Percentiles rank a stretch among this genome's conserved stretches.
Conservation (phyloP, 192 early-diverging fungal genomes). For the Diversispora epigaea region DNA sequence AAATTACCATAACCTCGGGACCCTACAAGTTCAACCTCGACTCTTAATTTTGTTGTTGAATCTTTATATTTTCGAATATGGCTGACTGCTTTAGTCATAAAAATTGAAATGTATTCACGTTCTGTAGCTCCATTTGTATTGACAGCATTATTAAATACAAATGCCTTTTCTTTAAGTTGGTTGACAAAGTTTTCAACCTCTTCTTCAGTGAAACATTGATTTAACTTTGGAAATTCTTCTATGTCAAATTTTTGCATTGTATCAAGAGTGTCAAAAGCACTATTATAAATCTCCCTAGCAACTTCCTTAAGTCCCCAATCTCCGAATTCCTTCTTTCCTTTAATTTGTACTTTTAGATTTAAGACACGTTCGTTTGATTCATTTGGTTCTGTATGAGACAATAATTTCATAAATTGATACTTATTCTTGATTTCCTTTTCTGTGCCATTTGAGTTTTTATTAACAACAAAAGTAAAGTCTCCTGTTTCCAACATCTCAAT, state of each 20-base stretch:
- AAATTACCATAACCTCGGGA: slow-evolving; percentile 12
- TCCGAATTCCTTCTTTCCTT: not conserved
- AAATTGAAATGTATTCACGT: not conserved
- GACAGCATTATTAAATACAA: not conserved
- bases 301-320: not conserved
- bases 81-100: not conserved
- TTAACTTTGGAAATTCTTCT: not conserved
- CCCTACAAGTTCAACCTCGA: slow-evolving; percentile 19
- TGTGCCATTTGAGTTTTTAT: too few relatives aligned
- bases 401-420: not conserved
- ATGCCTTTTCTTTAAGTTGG: not conserved
- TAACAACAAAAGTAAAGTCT: too few relatives aligned
- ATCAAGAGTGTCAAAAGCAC: not conserved
- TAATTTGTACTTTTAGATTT: slow-evolving; percentile 16
- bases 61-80: slow-evolving; percentile 7
- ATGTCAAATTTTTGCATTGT: not conserved
- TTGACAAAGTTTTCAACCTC: not conserved
- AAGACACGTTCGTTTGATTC: slow-evolving; percentile 6
- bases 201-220: not conserved
- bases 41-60: not conserved
- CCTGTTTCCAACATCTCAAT: too few relatives aligned
- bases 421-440: not conserved
- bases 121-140: not conserved
- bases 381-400: not conserved
- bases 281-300: slow-evolving; percentile 7